A percentile compares a stretch with the other conserved stretches of the same genome.
Conservation (phyloP, 2,329 filamentous ascomycete genomes). For the Exophiala lecanii-corni region DNA sequence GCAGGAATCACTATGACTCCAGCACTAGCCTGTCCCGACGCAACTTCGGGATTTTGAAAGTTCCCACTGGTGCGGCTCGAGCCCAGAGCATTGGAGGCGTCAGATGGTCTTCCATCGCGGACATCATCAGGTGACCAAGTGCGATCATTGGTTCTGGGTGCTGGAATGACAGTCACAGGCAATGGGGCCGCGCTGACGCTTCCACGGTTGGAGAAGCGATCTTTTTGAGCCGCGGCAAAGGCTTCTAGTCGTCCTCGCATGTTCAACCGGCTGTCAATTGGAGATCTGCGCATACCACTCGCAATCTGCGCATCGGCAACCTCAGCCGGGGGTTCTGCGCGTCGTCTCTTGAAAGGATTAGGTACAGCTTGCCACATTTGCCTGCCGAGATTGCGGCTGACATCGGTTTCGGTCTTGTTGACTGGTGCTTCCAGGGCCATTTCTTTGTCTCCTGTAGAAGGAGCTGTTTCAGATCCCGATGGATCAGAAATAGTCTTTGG, state of each 20-base stretch:
- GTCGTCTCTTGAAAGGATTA: conserved; percentile 56
- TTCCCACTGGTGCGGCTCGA: background rate
- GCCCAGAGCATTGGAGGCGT: conserved; percentile 3
- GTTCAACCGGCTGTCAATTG: conserved; percentile 31
- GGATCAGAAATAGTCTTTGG: conserved; percentile 10
- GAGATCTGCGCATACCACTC: conserved; percentile 32
- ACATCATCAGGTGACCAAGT: conserved; percentile 49
- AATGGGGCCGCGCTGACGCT: conserved; percentile 38
- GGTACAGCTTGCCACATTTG: conserved; percentile 48
- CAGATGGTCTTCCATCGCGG: conserved; percentile 3
- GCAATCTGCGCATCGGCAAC: conserved; percentile 53
- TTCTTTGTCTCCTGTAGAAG: conserved; percentile 14
- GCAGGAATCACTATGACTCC: conserved; percentile 56
- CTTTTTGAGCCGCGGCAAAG: conserved; percentile 47
- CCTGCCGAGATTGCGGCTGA: conserved; percentile 21
- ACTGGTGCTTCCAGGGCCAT: conserved; percentile 25
- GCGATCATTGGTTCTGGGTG: conserved; percentile 50
- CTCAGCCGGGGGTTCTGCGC: conserved; percentile 56
- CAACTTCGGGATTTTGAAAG: background rate
- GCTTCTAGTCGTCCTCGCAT: conserved; percentile 44
- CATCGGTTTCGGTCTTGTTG: conserved; percentile 21
- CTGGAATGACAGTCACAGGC: conserved; percentile 58
- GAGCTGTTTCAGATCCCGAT: conserved; percentile 11
- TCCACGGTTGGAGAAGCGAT: conserved; percentile 39
- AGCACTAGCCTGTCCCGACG: background rate